Percentiles rank a stretch among this genome's conserved stretches.
These are phyloP conservation scores for Aspergillus sp. DNA, from an alignment of 2,329 filamentous ascomycete genomes.

Conservation along the genomic window DNA sequence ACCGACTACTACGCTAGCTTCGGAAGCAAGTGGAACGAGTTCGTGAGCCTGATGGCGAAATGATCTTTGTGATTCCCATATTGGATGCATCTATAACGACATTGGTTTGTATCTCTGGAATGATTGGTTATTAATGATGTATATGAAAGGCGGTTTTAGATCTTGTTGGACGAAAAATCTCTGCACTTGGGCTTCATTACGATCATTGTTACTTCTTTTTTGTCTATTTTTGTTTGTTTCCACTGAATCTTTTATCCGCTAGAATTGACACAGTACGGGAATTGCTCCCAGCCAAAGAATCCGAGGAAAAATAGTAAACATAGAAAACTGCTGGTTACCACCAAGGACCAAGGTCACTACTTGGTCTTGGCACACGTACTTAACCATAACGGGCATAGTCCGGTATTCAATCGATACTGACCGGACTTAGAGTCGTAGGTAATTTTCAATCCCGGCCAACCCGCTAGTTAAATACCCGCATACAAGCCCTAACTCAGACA, in stretches of 20 bases:
- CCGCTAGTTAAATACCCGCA: too few species aligned
- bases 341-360: neutral
- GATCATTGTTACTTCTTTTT: neutral
- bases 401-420: neutral
- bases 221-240: neutral
- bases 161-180: neutral
- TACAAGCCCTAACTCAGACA: neutral
- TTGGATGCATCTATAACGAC: neutral
- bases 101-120: neutral
- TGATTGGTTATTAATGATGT: conserved; percentile 4
- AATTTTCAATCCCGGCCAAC: neutral
- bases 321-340: neutral
- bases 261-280: neutral
- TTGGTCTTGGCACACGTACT: neutral
- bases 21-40: conserved; percentile 37
- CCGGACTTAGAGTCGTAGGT: neutral
- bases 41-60: conserved; percentile 35
- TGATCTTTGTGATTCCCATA: conserved; percentile 2
- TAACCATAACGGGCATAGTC: neutral
- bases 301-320: neutral
- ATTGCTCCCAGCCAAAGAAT: neutral
- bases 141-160: neutral
- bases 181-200: neutral
- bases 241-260: neutral
- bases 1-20: conserved; percentile 44